Evolutionary conservation across 768 basidiomycete genomes (phyloP).

Genomic region (Terana coerulea): DNA sequence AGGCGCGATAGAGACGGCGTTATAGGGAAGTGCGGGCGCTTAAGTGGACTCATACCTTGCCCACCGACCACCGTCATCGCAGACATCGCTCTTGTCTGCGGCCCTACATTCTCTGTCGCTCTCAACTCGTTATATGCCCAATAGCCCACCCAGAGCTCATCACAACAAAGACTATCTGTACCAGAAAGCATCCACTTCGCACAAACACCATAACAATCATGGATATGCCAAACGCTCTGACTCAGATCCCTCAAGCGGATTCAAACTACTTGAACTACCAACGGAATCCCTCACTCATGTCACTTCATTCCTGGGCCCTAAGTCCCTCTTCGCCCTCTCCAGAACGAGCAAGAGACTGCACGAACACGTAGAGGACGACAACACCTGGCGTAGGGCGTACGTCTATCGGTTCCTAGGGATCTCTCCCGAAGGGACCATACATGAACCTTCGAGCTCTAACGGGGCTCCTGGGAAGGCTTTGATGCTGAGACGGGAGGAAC

Average conservation of each 20-base stretch:
- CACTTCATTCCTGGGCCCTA: slow-evolving; percentile 68
- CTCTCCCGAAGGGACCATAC: slow-evolving; percentile 56
- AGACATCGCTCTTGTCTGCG: slow-evolving; percentile 27
- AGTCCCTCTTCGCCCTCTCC: slow-evolving; percentile 54
- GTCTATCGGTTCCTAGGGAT: slow-evolving; percentile 63
- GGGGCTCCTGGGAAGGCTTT: slow-evolving; percentile 30
- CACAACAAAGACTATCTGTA: slow-evolving; percentile 34
- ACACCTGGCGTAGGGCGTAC: slow-evolving; percentile 78
- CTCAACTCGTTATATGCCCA: slow-evolving; percentile 59
- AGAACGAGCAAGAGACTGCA: slow-evolving; percentile 48
- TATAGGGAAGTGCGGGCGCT: too few species aligned
- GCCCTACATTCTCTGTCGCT: background rate
- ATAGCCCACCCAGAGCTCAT: slow-evolving; percentile 42
- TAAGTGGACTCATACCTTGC: background rate
- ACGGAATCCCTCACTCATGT: slow-evolving; percentile 73
- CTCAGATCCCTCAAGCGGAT: slow-evolving; percentile 19
- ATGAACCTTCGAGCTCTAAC: slow-evolving; percentile 23
- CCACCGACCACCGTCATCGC: slow-evolving; percentile 26
- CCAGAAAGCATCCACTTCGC: slow-evolving; percentile 28
- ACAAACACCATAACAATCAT: slow-evolving; percentile 39
- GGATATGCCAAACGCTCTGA: slow-evolving; percentile 37
- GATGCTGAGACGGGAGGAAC: slow-evolving; percentile 53
- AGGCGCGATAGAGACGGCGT: too few species aligned
- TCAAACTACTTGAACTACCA: slow-evolving; percentile 49
- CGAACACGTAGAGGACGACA: slow-evolving; percentile 71